Percentiles rank a stretch among this genome's conserved stretches.
These are phyloP conservation scores for Pythium guiyangense DNA, from an alignment of 352 stramenopile species.

Conservation along the genomic window DNA sequence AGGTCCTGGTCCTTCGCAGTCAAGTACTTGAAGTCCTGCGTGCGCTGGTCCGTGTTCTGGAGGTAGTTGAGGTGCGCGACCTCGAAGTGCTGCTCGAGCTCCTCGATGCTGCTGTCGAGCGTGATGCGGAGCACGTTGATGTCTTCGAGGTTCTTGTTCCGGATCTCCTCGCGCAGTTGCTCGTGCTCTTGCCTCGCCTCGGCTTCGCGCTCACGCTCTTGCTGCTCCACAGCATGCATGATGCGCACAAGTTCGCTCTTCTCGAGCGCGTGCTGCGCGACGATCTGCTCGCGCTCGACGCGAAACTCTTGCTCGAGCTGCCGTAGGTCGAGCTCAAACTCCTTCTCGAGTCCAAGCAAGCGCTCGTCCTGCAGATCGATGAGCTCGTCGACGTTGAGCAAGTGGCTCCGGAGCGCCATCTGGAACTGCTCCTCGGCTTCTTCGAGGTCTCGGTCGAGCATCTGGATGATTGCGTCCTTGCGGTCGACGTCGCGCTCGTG, in stretches of 20 bases:
- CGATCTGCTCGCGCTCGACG: constrained; percentile 80
- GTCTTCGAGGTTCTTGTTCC: too few species aligned
- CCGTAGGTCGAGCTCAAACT: constrained; percentile 87
- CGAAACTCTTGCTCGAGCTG: constrained; percentile 83
- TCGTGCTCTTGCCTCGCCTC: too few species aligned
- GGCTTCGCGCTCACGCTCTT: too few species aligned
- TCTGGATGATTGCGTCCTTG: constrained; percentile 94
- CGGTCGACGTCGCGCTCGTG: constrained; percentile 94
- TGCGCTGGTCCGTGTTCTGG: constrained; percentile 92
- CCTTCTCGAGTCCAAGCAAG: constrained; percentile 85
- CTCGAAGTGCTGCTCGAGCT: constrained; percentile 44
- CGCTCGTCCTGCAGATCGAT: constrained; percentile 90
- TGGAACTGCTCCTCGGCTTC: constrained; percentile 94
- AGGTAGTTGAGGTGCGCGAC: constrained; percentile 89
- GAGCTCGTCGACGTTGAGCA: constrained; percentile 90
- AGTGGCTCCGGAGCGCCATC: constrained; percentile 83
- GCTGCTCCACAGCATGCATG: too few species aligned
- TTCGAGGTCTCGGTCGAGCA: constrained; percentile 92
- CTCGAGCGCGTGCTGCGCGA: constrained; percentile 61
- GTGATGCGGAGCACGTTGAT: too few species aligned
- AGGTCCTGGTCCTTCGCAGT: constrained; percentile 91
- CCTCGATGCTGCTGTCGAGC: too few species aligned
- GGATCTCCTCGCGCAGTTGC: too few species aligned
- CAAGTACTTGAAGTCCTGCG: constrained; percentile 93
- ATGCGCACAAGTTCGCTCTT: too few species aligned